phyloP scores from a whole-genome alignment of 2,329 filamentous ascomycete genomes.

The Curvularia spicifera region DNA sequence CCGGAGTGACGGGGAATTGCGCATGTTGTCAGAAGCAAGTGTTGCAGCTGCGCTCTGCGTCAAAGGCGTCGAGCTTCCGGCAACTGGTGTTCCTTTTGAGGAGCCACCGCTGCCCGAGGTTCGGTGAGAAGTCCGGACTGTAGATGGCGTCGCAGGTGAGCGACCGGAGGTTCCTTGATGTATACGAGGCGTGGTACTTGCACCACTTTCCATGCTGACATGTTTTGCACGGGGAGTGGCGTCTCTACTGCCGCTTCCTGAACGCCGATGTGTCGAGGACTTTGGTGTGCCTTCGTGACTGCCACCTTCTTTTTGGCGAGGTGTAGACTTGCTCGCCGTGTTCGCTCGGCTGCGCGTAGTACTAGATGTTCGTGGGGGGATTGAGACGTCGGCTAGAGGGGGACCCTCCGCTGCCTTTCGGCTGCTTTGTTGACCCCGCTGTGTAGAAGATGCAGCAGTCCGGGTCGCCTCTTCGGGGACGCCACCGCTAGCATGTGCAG shows the following conservation, averaged over 20 bases:
- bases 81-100: constrained; percentile 33
- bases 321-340: constrained; percentile 32
- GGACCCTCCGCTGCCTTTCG: constrained; percentile 37
- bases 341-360: constrained; percentile 38
- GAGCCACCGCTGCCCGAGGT: constrained; percentile 39
- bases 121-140: constrained; percentile 38
- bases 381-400: constrained; percentile 29
- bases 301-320: constrained; percentile 29
- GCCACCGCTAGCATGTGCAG: constrained; percentile 23
- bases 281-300: constrained; percentile 39
- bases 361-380: constrained; percentile 29
- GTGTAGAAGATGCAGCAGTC: constrained; percentile 21
- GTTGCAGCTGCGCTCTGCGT: constrained; percentile 41
- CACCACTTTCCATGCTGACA: constrained; percentile 40
- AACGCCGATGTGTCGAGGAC: constrained; percentile 32
- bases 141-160: constrained; percentile 44
- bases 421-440: constrained; percentile 32
- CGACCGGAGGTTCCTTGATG: constrained; percentile 38
- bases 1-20: constrained; percentile 38
- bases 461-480: constrained; percentile 14
- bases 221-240: constrained; percentile 43
- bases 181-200: constrained; percentile 43
- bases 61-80: constrained; percentile 35
- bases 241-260: constrained; percentile 39
- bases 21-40: constrained; percentile 35